Evolutionary conservation across 352 stramenopile species (phyloP), one percentile per base, ranked within the genome.

Genomic region (Globisporangium barbulae): DNA sequence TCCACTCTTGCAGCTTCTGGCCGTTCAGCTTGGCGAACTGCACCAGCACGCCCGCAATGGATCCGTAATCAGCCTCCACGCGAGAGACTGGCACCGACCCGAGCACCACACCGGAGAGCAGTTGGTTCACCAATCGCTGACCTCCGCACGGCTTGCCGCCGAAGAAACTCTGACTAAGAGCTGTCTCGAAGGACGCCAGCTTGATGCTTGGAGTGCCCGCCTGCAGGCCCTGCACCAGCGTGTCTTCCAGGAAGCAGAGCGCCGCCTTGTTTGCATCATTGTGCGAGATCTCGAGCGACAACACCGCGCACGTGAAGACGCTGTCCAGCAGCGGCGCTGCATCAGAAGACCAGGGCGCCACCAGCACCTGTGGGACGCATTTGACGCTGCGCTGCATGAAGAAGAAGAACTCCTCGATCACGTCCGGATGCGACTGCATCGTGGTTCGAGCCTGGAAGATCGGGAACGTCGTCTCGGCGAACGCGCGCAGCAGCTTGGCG

Each of bases 401-500:
- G 72, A 92, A 98, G 68, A 99, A 99, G 49, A 98, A 97, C 72
- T 98, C 96, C 71, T 99, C 96, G 9, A 98, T 86, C 35, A 98
- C 86, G 70, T 98, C 94, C 12, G 94, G 96, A 65, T 97, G 83
- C 62, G 70, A 71, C 61, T 76, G 90, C 75, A 79, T 93, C 61
- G 71, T 82, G 8, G 72, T 63, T 0, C 72, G 53, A 28, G 58
- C 73, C 37, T 79, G 76, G 54, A 98, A 92, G 71, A 98, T 89
- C 22, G 87, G 79, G 52, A 91, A 91, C 21, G 97, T 90, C 25
- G 82, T 83, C 44, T 88, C 73, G 6, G 83, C 78, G 50, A 97
- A 83, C 7, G 68, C 73, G 48, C 79, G 74, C 3, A 94, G 64
- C 69, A 93, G 75, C 48, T 79, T 80, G 37, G 61, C 71, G 35